These are phyloP conservation scores for Ustilago trichophora DNA, from an alignment of 1,284 basidiomycete genomes.

Conservation along the genomic window DNA sequence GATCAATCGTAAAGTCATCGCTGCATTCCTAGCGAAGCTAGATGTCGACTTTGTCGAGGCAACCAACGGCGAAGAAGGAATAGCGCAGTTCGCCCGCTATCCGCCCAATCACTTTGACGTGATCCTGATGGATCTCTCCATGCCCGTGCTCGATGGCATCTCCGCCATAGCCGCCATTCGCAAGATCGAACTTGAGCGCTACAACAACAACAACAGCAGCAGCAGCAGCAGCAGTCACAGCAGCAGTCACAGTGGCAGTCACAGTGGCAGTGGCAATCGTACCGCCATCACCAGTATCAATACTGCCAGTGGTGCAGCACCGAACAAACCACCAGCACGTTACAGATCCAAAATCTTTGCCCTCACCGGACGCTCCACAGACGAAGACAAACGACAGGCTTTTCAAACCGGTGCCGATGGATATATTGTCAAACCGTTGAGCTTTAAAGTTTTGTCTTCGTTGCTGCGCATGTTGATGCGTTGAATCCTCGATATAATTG, in stretches of 20 bases:
- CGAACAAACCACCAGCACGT: slow-evolving; percentile 13
- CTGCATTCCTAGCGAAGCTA: slow-evolving; percentile 46
- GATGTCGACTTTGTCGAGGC: slow-evolving; percentile 53
- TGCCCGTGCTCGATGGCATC: slow-evolving; percentile 88
- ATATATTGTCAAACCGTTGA: slow-evolving; percentile 74
- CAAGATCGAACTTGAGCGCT: slow-evolving; percentile 75
- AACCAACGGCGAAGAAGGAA: slow-evolving; percentile 55
- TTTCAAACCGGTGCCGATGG: slow-evolving; percentile 93
- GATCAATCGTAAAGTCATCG: slow-evolving; percentile 58
- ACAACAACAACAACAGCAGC: slow-evolving; percentile 4
- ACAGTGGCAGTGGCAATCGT: not conserved
- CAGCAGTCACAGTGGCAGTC: not conserved
- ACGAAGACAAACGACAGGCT: slow-evolving; percentile 88
- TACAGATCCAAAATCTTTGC: slow-evolving; percentile 78
- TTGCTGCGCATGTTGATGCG: slow-evolving; percentile 48
- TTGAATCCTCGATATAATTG: too few relatives aligned
- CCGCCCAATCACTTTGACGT: slow-evolving; percentile 52
- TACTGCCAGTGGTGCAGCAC: not conserved
- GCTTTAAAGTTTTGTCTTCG: slow-evolving; percentile 48
- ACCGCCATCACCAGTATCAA: too few relatives aligned
- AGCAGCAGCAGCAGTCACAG: slow-evolving; percentile 3
- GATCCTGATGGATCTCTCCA: slow-evolving; percentile 79
- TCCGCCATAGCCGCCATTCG: slow-evolving; percentile 85
- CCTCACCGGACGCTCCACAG: slow-evolving; percentile 88
- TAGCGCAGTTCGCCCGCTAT: slow-evolving; percentile 39